These are phyloP conservation scores for Monosporascus sp. DNA, from an alignment of 2,329 filamentous ascomycete species.

Conservation along the genomic window DNA sequence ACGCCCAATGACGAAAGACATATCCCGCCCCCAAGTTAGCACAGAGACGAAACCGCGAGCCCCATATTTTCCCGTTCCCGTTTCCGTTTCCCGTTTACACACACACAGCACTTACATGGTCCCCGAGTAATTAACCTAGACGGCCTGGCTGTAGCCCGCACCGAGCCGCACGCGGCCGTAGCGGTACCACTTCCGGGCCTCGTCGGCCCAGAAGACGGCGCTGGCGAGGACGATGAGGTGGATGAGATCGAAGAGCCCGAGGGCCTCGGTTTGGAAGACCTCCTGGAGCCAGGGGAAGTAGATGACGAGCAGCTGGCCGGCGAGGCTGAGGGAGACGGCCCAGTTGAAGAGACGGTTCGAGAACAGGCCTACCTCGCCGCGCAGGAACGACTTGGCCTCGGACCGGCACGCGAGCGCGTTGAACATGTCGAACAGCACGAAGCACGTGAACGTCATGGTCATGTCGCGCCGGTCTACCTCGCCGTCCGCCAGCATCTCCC, in stretches of 20 bases:
- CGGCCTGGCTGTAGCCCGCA: constrained; percentile 61
- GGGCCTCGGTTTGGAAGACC: constrained; percentile 90
- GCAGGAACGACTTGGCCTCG: constrained; percentile 81
- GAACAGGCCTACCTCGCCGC: constrained; percentile 77
- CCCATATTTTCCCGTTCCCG: too few relatives aligned
- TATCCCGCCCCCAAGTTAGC: too few relatives aligned
- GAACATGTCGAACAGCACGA: constrained; percentile 99
- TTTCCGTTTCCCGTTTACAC: too few relatives aligned
- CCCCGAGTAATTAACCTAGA: constrained; percentile 33
- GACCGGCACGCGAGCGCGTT: constrained; percentile 92
- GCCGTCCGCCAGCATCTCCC: constrained; percentile 81
- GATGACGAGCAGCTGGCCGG: constrained; percentile 85
- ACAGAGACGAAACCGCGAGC: too few relatives aligned
- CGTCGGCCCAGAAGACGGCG: constrained; percentile 92
- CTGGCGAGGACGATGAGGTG: constrained; percentile 72
- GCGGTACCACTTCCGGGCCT: constrained; percentile 74
- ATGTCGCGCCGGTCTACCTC: constrained; percentile 88
- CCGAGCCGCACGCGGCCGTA: constrained; percentile 53
- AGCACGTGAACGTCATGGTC: constrained; percentile 98
- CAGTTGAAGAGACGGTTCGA: constrained; percentile 95
- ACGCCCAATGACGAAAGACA: too few relatives aligned
- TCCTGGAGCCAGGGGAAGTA: constrained; percentile 92
- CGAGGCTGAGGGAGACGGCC: constrained; percentile 77
- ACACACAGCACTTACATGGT: too few relatives aligned
- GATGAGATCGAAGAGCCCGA: constrained; percentile 69